Percentiles rank a stretch among this genome's conserved stretches.
phyloP scores from a whole-genome alignment of 2,329 filamentous ascomycete species.

The Metarhizium sp. region DNA sequence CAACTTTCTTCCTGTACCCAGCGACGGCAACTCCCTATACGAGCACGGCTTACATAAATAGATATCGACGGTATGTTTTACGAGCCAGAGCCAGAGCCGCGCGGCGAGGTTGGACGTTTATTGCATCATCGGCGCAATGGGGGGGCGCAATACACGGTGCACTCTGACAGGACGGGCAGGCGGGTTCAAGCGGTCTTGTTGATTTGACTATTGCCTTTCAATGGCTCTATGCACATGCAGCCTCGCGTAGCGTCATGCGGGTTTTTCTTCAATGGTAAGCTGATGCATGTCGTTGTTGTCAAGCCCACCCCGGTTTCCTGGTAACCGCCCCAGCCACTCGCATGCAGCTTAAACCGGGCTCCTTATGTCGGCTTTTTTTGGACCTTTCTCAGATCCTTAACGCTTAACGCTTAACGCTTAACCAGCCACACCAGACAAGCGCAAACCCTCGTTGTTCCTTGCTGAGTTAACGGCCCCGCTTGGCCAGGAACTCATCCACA shows the following conservation, averaged over 20 bases:
- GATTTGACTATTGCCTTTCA: neutral
- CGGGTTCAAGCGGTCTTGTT: neutral
- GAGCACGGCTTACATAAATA: no score
- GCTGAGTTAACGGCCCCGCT: slow-evolving; percentile 4
- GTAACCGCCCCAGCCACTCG: neutral
- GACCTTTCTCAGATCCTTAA: neutral
- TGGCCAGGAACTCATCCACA: slow-evolving; percentile 19
- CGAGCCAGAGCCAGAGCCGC: no score
- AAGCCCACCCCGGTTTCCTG: neutral
- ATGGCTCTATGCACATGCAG: slow-evolving; percentile 2
- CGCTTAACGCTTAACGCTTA: neutral
- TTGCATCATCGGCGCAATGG: neutral
- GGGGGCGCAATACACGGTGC: neutral
- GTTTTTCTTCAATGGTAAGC: slow-evolving; percentile 4
- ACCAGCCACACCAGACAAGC: neutral
- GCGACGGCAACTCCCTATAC: no score
- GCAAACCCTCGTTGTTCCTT: neutral
- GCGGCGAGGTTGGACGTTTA: no score
- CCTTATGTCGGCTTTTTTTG: neutral
- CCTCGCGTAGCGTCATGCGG: neutral
- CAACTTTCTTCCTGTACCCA: no score
- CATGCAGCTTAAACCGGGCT: neutral
- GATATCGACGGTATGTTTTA: no score
- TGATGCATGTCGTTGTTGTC: neutral
- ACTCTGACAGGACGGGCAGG: neutral